A percentile compares a stretch with the other conserved stretches of the same genome.
Conservation (phyloP, 2,329 filamentous ascomycete species). For the Cladosporium velox region DNA sequence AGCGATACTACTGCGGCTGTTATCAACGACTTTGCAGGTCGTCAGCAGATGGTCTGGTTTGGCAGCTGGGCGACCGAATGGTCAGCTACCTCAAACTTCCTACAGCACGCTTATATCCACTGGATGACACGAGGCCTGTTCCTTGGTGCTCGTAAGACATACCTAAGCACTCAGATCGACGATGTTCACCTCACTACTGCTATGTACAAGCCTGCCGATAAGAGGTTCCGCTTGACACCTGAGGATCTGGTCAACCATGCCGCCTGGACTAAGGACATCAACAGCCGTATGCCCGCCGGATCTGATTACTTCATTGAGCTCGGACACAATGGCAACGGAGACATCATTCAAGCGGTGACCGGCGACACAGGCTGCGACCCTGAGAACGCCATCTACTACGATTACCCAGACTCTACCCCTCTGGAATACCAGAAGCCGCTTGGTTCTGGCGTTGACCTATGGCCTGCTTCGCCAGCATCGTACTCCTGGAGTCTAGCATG, state of each 20-base stretch:
- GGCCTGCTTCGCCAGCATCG: constrained; percentile 43
- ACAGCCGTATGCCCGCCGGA: constrained; percentile 53
- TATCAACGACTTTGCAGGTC: constrained; percentile 59
- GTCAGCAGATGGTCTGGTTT: constrained; percentile 66
- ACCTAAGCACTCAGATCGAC: constrained; percentile 61
- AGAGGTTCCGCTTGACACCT: constrained; percentile 52
- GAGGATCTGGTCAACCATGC: constrained; percentile 51
- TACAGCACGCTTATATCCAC: constrained; percentile 64
- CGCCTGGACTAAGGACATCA: constrained; percentile 47
- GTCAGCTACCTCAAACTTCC: constrained; percentile 57
- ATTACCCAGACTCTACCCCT: constrained; percentile 43
- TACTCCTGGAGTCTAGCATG: constrained; percentile 56
- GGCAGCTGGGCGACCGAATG: constrained; percentile 56
- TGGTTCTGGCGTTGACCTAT: constrained; percentile 42
- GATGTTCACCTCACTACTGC: constrained; percentile 59
- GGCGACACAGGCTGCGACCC: constrained; percentile 34
- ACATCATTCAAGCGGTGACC: constrained; percentile 37
- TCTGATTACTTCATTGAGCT: constrained; percentile 57
- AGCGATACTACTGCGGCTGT: constrained; percentile 55
- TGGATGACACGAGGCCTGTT: constrained; percentile 63
- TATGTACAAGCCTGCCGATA: constrained; percentile 47
- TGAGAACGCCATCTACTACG: constrained; percentile 40
- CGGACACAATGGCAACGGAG: constrained; percentile 58
- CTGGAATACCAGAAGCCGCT: constrained; percentile 51
- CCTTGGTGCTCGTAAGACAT: constrained; percentile 56